A percentile compares a stretch with the other conserved stretches of the same genome.
Evolutionary conservation across 176 grass and related monocot species (phyloP).

Genomic region (Avena sativa): DNA sequence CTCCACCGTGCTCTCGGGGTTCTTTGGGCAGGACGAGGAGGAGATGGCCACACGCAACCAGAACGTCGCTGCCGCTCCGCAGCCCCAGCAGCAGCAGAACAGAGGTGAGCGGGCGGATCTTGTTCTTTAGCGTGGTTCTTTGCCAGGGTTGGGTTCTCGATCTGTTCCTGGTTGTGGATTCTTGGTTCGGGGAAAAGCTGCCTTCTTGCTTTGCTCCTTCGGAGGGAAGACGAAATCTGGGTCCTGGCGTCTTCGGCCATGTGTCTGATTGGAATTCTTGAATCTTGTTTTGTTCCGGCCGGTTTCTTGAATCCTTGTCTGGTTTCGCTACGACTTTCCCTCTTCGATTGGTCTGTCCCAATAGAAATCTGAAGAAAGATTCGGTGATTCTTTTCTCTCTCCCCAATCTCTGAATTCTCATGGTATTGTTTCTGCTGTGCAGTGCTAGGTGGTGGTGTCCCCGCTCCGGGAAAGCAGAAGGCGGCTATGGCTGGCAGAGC

Average conservation of each 20-base stretch:
- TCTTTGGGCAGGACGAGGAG: slow-evolving; percentile 51
- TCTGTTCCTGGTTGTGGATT: background rate
- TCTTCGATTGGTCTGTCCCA: background rate
- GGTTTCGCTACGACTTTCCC: background rate
- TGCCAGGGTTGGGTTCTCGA: background rate
- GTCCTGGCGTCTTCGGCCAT: background rate
- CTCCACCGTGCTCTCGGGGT: slow-evolving; percentile 56
- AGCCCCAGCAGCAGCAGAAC: slow-evolving; percentile 49
- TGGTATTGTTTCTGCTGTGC: background rate
- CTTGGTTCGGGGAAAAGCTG: background rate
- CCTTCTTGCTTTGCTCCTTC: background rate
- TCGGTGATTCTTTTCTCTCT: no score
- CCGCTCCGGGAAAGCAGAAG: slow-evolving; percentile 60
- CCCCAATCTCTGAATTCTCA: background rate
- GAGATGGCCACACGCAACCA: slow-evolving; percentile 72
- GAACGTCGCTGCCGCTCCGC: slow-evolving; percentile 49
- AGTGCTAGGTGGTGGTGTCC: slow-evolving; percentile 51
- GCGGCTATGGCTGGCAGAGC: slow-evolving; percentile 42
- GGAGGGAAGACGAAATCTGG: background rate
- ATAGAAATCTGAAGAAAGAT: background rate
- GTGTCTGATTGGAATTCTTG: slow-evolving; percentile 11
- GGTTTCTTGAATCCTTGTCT: slow-evolving; percentile 1
- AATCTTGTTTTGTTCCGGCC: background rate
- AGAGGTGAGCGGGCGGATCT: slow-evolving; percentile 44
- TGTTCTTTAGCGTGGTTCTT: background rate